These are phyloP conservation scores for Beauveria sp. DNA, from an alignment of 2,329 filamentous ascomycete genomes.

Conservation along the genomic window DNA sequence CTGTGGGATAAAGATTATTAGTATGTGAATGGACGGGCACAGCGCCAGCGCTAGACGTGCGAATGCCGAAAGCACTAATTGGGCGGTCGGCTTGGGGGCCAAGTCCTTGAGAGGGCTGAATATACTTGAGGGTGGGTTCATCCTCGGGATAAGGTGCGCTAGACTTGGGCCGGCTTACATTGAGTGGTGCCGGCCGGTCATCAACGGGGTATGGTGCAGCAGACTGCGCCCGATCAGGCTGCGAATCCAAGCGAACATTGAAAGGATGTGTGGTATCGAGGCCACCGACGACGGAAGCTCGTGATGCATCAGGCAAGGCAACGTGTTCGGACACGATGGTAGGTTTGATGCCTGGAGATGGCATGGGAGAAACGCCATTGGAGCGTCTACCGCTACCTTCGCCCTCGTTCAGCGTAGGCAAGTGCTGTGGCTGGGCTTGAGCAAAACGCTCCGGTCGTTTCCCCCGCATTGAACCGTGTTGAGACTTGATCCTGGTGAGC, in stretches of 20 bases:
- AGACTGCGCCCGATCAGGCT: conserved; percentile 39
- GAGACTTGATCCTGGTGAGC: conserved; percentile 77
- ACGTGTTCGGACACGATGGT: conserved; percentile 31
- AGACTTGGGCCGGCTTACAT: conserved; percentile 36
- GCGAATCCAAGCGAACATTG: conserved; percentile 37
- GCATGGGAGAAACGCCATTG: conserved; percentile 30
- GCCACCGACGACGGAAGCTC: conserved; percentile 27
- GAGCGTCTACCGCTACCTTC: conserved; percentile 16
- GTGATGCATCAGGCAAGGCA: conserved; percentile 41
- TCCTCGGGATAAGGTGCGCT: conserved; percentile 47
- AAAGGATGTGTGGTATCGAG: conserved; percentile 41
- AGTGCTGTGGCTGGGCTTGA: conserved; percentile 30
- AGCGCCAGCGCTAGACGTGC: conserved; percentile 28
- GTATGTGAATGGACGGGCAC: neutral
- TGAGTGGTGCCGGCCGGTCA: conserved; percentile 48
- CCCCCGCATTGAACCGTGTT: conserved; percentile 62
- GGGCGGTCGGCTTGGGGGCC: conserved; percentile 42
- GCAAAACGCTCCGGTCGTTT: conserved; percentile 53
- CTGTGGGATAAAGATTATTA: conserved; percentile 10
- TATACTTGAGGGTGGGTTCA: conserved; percentile 28
- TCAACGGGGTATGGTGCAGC: conserved; percentile 65
- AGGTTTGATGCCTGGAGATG: conserved; percentile 33
- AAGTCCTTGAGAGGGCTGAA: conserved; percentile 41
- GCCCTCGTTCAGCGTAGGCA: conserved; percentile 44
- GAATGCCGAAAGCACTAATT: conserved; percentile 46